A percentile compares a stretch with the other conserved stretches of the same genome.
phyloP scores from a whole-genome alignment of 106 monocot species.

The Dendrobium officinale region DNA sequence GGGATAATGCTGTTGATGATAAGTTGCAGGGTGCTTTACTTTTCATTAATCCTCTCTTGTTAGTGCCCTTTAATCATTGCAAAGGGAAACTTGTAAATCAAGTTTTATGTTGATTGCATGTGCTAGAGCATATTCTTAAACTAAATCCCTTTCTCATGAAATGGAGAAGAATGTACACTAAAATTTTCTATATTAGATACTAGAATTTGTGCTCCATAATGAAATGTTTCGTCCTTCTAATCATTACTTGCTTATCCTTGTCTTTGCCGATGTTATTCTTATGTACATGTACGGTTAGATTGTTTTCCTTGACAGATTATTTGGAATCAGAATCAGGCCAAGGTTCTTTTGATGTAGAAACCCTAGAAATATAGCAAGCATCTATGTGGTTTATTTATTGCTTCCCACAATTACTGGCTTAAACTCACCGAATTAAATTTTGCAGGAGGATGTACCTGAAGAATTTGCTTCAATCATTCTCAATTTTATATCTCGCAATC shows the following conservation, averaged over 20 bases:
- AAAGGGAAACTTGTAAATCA: not conserved
- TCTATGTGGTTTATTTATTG: not conserved
- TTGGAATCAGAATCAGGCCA: not conserved
- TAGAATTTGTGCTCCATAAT: not conserved
- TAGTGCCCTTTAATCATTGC: not conserved
- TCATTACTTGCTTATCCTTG: not conserved
- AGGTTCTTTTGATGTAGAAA: conserved; percentile 2
- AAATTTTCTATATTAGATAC: not conserved
- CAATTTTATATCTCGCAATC: conserved; percentile 85
- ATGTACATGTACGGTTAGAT: not conserved
- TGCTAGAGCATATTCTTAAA: not conserved
- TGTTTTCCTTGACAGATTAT: not conserved
- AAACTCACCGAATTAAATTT: not conserved
- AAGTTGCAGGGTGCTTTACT: not conserved
- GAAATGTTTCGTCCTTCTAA: not conserved
- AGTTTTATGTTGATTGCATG: not conserved
- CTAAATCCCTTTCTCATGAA: not conserved
- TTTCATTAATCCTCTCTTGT: not conserved
- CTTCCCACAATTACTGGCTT: not conserved
- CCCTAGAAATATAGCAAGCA: not conserved
- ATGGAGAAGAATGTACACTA: not conserved
- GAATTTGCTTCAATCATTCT: conserved; percentile 79
- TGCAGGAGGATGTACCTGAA: conserved; percentile 95
- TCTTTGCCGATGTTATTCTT: not conserved
- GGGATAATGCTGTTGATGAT: not conserved